Conservation (phyloP, 139 green algal genomes). For the Zygnema cylindricum region DNA sequence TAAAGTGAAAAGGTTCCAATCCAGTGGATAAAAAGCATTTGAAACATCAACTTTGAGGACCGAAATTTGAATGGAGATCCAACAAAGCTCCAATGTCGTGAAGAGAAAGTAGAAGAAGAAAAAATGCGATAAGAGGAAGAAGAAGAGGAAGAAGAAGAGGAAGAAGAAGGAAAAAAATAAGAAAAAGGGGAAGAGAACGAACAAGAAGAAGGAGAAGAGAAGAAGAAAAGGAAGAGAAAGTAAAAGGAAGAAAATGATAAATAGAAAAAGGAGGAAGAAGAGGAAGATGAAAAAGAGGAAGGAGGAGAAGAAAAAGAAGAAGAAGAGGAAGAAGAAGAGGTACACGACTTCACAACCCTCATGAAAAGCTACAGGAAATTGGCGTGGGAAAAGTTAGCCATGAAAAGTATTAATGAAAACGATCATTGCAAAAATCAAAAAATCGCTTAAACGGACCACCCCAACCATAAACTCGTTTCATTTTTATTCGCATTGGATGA, state of each 20-base stretch:
- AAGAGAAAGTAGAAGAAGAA: not conserved
- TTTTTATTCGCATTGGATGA: no score
- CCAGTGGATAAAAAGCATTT: no score
- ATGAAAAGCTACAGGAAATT: not conserved
- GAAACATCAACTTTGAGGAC: no score
- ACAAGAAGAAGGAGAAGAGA: not conserved
- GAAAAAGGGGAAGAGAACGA: not conserved
- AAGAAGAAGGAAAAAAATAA: conserved; percentile 3
- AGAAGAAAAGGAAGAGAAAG: conserved; percentile 21
- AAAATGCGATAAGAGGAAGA: not conserved
- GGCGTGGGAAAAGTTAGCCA: not conserved
- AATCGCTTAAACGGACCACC: no score
- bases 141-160: not conserved
- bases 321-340: conserved; percentile 17
- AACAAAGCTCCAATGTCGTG: not conserved
- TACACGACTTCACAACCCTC: not conserved
- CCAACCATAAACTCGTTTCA: no score
- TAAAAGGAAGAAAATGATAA: not conserved
- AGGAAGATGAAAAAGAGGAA: not conserved
- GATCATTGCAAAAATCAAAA: not conserved
- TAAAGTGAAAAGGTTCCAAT: no score
- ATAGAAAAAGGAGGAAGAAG: not conserved
- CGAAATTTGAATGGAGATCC: no score
- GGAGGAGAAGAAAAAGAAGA: not conserved
- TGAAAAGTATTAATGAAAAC: not conserved